Evolutionary conservation across 202 grass and related monocot genomes (phyloP).

Genomic region (Miscanthus sacchariflorus): DNA sequence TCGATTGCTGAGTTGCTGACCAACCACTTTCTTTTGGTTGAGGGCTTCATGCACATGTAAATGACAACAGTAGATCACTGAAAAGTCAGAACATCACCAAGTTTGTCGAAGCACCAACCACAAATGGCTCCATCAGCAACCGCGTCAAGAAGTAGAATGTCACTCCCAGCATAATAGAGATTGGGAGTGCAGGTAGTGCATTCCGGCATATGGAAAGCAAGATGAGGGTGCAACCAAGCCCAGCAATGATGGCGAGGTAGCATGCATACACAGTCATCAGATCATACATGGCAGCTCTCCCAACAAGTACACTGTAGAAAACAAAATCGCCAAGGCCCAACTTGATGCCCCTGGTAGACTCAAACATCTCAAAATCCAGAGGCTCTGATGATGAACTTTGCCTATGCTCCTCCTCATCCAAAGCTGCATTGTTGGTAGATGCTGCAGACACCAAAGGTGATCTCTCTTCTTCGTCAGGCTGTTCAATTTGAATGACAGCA

Average conservation of each 20-base stretch:
- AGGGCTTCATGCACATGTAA: conserved; percentile 14
- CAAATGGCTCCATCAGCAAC: conserved; percentile 94
- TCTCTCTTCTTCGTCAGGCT: conserved; percentile 56
- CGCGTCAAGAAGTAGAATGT: conserved; percentile 97
- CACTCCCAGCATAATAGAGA: conserved; percentile 81
- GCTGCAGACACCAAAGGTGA: conserved; percentile 58
- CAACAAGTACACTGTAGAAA: conserved; percentile 97
- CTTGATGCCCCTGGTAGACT: conserved; percentile 85
- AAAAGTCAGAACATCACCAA: conserved; percentile 98
- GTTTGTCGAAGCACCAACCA: conserved; percentile 75
- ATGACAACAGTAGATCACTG: conserved; percentile 36
- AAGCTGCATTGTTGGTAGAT: conserved; percentile 19
- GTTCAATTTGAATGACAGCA: conserved; percentile 69
- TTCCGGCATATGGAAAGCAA: conserved; percentile 81
- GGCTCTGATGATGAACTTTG: conserved; percentile 46
- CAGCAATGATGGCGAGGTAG: conserved; percentile 96
- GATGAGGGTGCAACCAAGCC: conserved; percentile 95
- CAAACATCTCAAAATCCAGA: conserved; percentile 73
- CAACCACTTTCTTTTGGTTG: conserved; percentile 23
- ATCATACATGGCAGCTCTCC: conserved; percentile 98
- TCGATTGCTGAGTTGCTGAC: conserved; percentile 41
- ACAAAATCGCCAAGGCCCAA: conserved; percentile 95
- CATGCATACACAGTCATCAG: conserved; percentile 98
- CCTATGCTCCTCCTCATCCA: conserved; percentile 50
- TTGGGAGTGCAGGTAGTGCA: conserved; percentile 89